Evolutionary conservation across 2,329 filamentous ascomycete species (phyloP).

Genomic region (Stromatinia cepivora): DNA sequence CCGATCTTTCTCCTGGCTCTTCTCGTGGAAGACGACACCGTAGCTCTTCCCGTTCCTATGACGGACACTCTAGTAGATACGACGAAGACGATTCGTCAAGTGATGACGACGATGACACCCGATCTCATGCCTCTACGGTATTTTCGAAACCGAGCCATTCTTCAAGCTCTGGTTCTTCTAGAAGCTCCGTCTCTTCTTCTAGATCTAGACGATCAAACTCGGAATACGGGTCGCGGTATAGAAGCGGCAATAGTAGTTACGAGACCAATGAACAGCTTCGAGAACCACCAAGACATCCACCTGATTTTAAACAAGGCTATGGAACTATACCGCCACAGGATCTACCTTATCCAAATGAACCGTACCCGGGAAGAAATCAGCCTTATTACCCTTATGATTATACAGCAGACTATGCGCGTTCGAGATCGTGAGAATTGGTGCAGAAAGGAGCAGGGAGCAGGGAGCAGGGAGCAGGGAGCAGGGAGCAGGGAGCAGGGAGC

Average conservation of each 20-base stretch:
- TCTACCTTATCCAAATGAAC: not conserved
- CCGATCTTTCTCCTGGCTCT: not conserved
- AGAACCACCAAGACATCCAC: not conserved
- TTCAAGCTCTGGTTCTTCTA: not conserved
- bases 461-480: not conserved
- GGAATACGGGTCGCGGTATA: not conserved
- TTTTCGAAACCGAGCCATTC: not conserved
- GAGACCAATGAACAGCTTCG: slow-evolving; percentile 2
- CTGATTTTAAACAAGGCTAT: not conserved
- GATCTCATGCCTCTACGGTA: not conserved
- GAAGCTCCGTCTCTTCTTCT: not conserved
- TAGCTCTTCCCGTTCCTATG: not conserved
- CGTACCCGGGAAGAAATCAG: not conserved
- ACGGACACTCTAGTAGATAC: not conserved
- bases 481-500: not conserved
- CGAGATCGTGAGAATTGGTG: not conserved
- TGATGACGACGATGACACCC: not conserved
- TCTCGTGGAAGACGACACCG: not conserved
- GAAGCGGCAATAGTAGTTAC: not conserved
- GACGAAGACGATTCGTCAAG: not conserved
- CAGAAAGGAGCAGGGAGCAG: not conserved
- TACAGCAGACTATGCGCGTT: not conserved
- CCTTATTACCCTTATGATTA: not conserved
- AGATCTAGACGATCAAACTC: not conserved
- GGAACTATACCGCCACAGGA: not conserved